phyloP scores from a whole-genome alignment of 208 protist species.

The Angomonas ambiguus region DNA sequence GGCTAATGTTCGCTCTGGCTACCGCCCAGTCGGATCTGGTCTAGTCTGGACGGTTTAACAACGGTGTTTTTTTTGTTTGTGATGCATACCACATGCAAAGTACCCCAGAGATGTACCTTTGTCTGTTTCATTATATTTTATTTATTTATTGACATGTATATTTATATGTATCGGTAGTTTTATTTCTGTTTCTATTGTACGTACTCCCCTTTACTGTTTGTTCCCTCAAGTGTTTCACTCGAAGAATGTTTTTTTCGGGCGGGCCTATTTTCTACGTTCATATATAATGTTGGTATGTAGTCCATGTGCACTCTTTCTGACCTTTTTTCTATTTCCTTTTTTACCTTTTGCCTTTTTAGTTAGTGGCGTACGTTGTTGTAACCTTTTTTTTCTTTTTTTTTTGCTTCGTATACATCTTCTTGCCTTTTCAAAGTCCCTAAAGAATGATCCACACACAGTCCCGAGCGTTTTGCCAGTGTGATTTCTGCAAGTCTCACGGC shows the following conservation, averaged over 20 bases:
- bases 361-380: background rate
- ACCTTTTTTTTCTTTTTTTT: conserved; percentile 15
- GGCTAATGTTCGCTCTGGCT: conserved; percentile 14
- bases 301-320: background rate
- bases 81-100: no score
- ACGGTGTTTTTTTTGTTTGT: conserved; percentile 6
- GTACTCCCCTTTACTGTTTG: background rate
- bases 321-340: conserved; percentile 9
- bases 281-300: no score
- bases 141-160: background rate
- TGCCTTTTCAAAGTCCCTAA: background rate
- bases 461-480: conserved; percentile 75
- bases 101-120: background rate
- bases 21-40: conserved; percentile 57
- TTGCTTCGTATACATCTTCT: background rate
- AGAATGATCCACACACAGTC: conserved; percentile 79
- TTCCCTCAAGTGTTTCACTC: no score
- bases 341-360: conserved; percentile 13
- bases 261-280: no score
- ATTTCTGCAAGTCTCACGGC: conserved; percentile 48
- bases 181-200: no score
- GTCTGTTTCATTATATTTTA: background rate
- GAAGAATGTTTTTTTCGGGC: no score
- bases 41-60: conserved; percentile 60
- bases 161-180: no score